These are phyloP conservation scores for Paramecium bursaria DNA, from an alignment of 73 alveolate genomes.

Conservation along the genomic window DNA sequence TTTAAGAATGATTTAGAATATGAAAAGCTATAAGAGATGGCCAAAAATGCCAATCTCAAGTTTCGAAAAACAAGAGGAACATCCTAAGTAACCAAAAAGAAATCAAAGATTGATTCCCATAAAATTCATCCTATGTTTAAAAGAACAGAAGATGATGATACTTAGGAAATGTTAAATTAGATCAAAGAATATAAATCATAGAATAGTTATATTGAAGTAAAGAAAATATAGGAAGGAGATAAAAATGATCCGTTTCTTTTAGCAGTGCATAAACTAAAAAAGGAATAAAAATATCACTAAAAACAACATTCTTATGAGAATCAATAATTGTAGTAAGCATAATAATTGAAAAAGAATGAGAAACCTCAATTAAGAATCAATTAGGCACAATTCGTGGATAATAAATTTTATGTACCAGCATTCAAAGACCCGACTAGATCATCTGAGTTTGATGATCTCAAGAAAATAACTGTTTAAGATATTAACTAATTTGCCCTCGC, in stretches of 20 bases:
- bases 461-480: constrained; percentile 54
- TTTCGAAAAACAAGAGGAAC: constrained; percentile 62
- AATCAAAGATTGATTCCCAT: background rate
- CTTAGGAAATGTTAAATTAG: constrained; percentile 63
- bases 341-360: constrained; percentile 67
- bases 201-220: constrained; percentile 57
- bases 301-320: too few species aligned
- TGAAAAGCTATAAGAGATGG: constrained; percentile 37
- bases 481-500: constrained; percentile 69
- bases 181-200: constrained; percentile 61
- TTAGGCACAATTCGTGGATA: constrained; percentile 53
- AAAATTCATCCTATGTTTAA: constrained; percentile 11
- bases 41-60: constrained; percentile 58
- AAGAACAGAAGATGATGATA: background rate
- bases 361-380: constrained; percentile 47
- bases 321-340: background rate
- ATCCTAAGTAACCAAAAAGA: constrained; percentile 53
- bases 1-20: constrained; percentile 74
- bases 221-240: background rate
- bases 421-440: constrained; percentile 72
- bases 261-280: constrained; percentile 39
- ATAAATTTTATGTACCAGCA: constrained; percentile 56
- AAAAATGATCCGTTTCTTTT: constrained; percentile 32
- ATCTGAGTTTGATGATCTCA: constrained; percentile 74
- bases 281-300: too few species aligned